Conservation (phyloP, 106 monocot genomes). For the Allium fistulosum region DNA sequence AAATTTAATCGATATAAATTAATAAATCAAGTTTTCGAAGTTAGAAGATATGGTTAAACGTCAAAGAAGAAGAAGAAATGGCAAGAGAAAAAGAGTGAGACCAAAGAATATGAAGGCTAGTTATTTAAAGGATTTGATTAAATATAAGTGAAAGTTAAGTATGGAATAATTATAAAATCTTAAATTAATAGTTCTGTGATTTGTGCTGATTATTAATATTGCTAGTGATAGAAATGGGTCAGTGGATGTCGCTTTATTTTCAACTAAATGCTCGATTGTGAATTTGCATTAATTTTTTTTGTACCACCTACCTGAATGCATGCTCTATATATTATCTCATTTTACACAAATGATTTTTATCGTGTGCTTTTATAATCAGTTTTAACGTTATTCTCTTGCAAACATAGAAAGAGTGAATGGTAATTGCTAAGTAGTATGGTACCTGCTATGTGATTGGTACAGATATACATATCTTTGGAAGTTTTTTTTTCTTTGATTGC, state of each 20-base stretch:
- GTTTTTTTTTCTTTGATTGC: no score
- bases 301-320: neutral
- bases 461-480: no score
- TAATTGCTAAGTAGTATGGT: no score
- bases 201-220: neutral
- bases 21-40: neutral
- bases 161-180: neutral
- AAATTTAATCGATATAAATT: neutral
- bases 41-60: neutral
- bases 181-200: neutral
- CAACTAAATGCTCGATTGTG: neutral
- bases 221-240: neutral
- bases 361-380: no score
- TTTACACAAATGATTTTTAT: neutral
- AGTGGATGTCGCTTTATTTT: slow-evolving; percentile 1
- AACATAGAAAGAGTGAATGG: no score
- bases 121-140: slow-evolving; percentile 2
- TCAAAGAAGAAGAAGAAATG: neutral
- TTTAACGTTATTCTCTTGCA: no score
- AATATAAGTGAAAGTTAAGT: neutral
- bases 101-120: neutral
- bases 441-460: no score
- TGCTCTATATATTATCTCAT: neutral
- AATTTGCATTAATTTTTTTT: neutral
- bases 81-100: neutral